Percentiles rank a stretch among this genome's conserved stretches.
Conservation (phyloP, 495 filamentous ascomycete genomes). For the Echria macrotheca region DNA sequence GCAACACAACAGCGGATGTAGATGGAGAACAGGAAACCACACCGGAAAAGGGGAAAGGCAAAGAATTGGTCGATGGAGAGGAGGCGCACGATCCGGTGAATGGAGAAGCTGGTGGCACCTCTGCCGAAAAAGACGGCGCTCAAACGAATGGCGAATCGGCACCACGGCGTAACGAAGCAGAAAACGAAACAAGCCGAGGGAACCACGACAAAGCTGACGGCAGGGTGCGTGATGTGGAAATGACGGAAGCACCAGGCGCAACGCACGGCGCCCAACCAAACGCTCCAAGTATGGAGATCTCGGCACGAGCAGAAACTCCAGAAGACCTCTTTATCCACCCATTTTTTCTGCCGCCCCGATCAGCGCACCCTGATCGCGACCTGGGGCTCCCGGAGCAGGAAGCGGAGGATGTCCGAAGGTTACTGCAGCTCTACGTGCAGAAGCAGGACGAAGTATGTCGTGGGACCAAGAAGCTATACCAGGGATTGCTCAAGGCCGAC, state of each 20-base stretch:
- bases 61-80: conserved; percentile 18
- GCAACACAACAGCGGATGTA: not conserved
- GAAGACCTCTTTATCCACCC: conserved; percentile 65
- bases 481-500: conserved; percentile 70
- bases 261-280: not conserved
- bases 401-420: conserved; percentile 80
- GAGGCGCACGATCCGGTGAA: conserved; percentile 6
- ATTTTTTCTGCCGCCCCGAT: conserved; percentile 70
- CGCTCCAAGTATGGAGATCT: not conserved
- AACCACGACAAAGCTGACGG: conserved; percentile 25
- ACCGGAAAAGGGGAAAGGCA: conserved; percentile 14
- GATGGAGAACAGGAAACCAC: conserved; percentile 1
- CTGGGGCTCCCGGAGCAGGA: conserved; percentile 73
- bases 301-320: conserved; percentile 23
- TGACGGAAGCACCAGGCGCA: conserved; percentile 32
- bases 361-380: conserved; percentile 67
- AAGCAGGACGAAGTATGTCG: conserved; percentile 94
- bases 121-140: not conserved
- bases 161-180: not conserved
- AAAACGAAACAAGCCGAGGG: not conserved
- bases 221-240: conserved; percentile 40
- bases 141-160: conserved; percentile 12
- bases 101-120: not conserved
- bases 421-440: conserved; percentile 82
- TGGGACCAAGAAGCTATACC: conserved; percentile 67